Base-by-base conservation (phyloP, 192 early-diverging fungal species). In the Backusella luteola region DNA sequence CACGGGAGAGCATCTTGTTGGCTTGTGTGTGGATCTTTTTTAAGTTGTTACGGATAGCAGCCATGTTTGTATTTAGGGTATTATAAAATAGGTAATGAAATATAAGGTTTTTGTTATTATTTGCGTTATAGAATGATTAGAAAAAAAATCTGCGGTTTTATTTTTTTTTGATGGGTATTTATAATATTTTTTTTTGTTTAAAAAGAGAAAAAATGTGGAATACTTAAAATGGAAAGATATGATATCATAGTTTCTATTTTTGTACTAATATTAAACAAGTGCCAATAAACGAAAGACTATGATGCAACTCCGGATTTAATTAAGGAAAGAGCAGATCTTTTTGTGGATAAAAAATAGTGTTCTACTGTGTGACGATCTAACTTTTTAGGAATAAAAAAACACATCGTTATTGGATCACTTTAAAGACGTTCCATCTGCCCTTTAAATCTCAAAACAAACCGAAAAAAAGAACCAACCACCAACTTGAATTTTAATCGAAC, bases 1-100 rank as follows among this genome's bases (percentile, higher is more conserved):
- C 77, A 38, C 77, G 44, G 6, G 41, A 70, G 12, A 76, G 23
- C 34, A 32, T 73, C 46, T 77, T 67, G 67, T 23, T 56, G 21
- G 35, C 5, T 36, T 68, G 41, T 29, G 67, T 0, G 29, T 49
- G 32, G 34, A 53, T 41, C 52, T 56, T 63, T 36, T 44, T 73
- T 12, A 34, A 34, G 19, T 74, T 74, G 9, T 63, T 32, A 29
- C 56, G 23, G 26, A 63, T 63, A 63, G 56, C 56, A 63, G 56
- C 23, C 56, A 63, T 63, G 46, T 49, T n/a, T 49, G 15, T 49
- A 49, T 5, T 44, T n/a, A 44, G 4, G 19, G 1, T 49, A 4
- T 14, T 12, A 17, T 44, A 14, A 44, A 49, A 17, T 49, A n/a
- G 46, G 19, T 49, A 49, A 49, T 17, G 5, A 6, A 49, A 49